Base-by-base conservation (phyloP, 345 rosid species). In the Eutrema heterophyllum region DNA sequence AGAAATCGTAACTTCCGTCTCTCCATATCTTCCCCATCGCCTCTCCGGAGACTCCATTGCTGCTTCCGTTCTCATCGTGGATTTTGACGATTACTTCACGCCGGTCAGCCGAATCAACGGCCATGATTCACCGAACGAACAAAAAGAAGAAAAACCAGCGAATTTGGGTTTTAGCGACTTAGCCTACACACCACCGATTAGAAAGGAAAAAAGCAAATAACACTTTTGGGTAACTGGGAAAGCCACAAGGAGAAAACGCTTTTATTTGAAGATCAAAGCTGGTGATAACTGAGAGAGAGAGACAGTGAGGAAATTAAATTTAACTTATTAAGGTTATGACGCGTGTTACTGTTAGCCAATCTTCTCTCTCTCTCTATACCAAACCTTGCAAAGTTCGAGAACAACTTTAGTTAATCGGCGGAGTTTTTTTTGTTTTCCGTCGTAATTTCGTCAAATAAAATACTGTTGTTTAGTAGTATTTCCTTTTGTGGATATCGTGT, bases 1-100 rank as follows among this genome's bases (percentile, higher is more conserved):
- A 78, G 50, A 88, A 86, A 75, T 84, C 91, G 77, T 82, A 86
- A 73, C 95, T 88, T n/a, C 89, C 79, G 18, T 68, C 96, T 73
- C 90, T 83, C 89, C 87, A 80, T 18, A 87, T 82, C 66, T 49
- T 83, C 45, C 64, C 51, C 12, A 26, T 15, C 30, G 70, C 62
- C 26, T 62, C 75, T 7, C 54, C 56, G 15, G 60, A 30, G 15
- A 27, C 81, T 40, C 76, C 78, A 58, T 35, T 58, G 64, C 2
- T 48, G n/a, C 16, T 52, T 6, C 41, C 77, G 2, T 64, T 53
- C 2, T 62, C 70, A 3, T 77, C 85, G 16, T 79, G 81, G 73
- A 81, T 51, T 30, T 82, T 84, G 50, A 84, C 55, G 27, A 78
- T 8, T 18, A 84, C 56, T 16, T 87, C 88, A 16, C 69, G 71